Evolutionary conservation across 2,329 filamentous ascomycete genomes (phyloP), one percentile per base, ranked within the genome.

Genomic region (Orbilia quercus): DNA sequence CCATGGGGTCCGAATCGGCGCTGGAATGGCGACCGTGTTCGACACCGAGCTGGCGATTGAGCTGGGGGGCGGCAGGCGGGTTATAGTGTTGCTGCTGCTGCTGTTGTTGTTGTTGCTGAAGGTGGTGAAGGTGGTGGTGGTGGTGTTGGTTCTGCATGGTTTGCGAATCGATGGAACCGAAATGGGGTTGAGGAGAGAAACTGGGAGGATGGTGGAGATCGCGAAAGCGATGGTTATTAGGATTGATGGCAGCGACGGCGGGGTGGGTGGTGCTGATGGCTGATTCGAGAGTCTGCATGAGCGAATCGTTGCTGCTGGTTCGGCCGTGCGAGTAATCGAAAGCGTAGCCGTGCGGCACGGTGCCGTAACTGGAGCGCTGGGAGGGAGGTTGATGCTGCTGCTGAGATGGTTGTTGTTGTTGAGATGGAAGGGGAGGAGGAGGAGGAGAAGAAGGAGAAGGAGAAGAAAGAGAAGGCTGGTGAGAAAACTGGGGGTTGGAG

Each of bases 141-240:
- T n/a, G n/a, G n/a, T n/a, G 34, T 7, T 58, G 44, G 23, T 45
- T 47, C 58, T 63, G 66, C 66, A 71, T 71, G 3, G 76, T 62
- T 48, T 75, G 45, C 54, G 62, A 60, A 88, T 82, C 48, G 83
- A 84, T 64, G 86, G 84, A 53, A 87, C 83, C 42, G 88, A 80
- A 78, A 88, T 86, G 12, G 85, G 66, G 66, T 85, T 22, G 85
- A 84, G 40, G 85, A 87, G 73, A 85, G 78, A 54, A 81, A 78
- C 72, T 80, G 79, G 66, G 78, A 78, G 74, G 81, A 50, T 54
- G 74, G 55, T 50, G 76, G 58, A 58, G 76, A 65, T 57, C 78
- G 75, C 62, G 78, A 76, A 31, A 75, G 76, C 16, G 78, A 76
- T 55, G 81, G 78, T n/a, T n/a, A n/a, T n/a, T n/a, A n/a, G n/a